Evolutionary conservation across 208 protist species (phyloP).

Genomic region (Leishmania guyanensis): DNA sequence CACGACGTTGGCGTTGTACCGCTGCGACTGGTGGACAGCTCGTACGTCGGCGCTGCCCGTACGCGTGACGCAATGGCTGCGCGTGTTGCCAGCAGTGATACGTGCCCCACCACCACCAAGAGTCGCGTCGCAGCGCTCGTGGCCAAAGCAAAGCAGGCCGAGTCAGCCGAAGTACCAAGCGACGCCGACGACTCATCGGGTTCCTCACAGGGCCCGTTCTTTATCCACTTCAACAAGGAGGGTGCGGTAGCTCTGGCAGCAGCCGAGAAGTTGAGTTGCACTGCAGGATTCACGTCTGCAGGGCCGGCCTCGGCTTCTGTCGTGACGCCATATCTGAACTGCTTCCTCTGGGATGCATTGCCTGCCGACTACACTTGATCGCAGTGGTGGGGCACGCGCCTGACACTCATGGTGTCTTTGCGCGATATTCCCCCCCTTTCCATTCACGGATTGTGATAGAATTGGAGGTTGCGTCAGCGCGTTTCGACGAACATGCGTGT

Average conservation of each 20-base stretch:
- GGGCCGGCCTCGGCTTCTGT: neutral
- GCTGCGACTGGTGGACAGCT: constrained; percentile 58
- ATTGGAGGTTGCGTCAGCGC: neutral
- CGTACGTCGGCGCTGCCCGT: constrained; percentile 52
- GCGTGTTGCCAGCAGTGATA: constrained; percentile 42
- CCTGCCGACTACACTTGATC: neutral
- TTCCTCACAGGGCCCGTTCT: neutral
- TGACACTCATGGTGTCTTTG: neutral
- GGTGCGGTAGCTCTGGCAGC: neutral
- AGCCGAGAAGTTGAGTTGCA: neutral
- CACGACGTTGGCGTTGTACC: constrained; percentile 46
- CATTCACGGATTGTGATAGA: neutral
- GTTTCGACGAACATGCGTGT: neutral
- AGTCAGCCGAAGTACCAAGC: neutral
- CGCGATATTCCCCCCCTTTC: neutral
- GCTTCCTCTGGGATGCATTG: constrained; percentile 6
- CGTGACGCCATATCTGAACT: constrained; percentile 1
- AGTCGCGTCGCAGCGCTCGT: constrained; percentile 12
- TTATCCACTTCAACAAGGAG: constrained; percentile 21
- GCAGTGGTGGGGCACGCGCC: neutral
- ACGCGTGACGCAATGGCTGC: constrained; percentile 49
- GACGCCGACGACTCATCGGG: neutral
- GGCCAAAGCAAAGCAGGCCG: constrained; percentile 4
- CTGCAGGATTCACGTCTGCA: neutral
- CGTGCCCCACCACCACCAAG: constrained; percentile 8